Conservation (phyloP, 371 early-diverging fungal species). For the Blastocladiella emersonii region DNA sequence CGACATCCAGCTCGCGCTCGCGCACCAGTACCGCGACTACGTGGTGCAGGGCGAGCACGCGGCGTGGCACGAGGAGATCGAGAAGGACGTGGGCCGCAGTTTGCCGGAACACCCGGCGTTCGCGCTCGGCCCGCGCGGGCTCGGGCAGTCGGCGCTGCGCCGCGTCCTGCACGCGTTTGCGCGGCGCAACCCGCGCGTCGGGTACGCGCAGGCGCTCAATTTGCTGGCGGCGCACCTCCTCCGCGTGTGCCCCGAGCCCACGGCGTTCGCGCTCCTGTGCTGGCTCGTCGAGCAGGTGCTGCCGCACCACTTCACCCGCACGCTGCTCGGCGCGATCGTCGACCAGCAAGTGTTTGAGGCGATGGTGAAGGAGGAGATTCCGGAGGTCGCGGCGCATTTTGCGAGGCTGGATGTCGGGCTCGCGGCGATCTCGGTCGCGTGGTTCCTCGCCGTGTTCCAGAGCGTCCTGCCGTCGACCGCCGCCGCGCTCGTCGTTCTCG, state of each 20-base stretch:
- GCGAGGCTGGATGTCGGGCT: constrained; percentile 41
- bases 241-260: constrained; percentile 41
- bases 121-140: constrained; percentile 20
- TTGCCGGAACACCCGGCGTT: constrained; percentile 51
- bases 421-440: constrained; percentile 42
- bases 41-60: not conserved
- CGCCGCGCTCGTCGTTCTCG: constrained; percentile 17
- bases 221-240: constrained; percentile 45
- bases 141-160: constrained; percentile 41
- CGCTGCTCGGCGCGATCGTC: constrained; percentile 45
- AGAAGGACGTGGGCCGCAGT: constrained; percentile 43
- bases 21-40: not conserved
- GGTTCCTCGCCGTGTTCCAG: constrained; percentile 49
- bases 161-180: constrained; percentile 44
- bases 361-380: constrained; percentile 32
- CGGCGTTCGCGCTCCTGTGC: constrained; percentile 48
- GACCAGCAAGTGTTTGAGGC: constrained; percentile 43
- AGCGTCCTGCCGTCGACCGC: constrained; percentile 23
- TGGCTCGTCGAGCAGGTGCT: constrained; percentile 22
- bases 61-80: constrained; percentile 39
- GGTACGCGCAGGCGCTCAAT: constrained; percentile 56
- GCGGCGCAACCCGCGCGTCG: constrained; percentile 43
- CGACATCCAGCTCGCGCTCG: not conserved
- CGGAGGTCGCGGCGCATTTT: constrained; percentile 31
- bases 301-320: constrained; percentile 49